Evolutionary conservation across 2,329 filamentous ascomycete genomes (phyloP).

Genomic region (Fusarium citri): DNA sequence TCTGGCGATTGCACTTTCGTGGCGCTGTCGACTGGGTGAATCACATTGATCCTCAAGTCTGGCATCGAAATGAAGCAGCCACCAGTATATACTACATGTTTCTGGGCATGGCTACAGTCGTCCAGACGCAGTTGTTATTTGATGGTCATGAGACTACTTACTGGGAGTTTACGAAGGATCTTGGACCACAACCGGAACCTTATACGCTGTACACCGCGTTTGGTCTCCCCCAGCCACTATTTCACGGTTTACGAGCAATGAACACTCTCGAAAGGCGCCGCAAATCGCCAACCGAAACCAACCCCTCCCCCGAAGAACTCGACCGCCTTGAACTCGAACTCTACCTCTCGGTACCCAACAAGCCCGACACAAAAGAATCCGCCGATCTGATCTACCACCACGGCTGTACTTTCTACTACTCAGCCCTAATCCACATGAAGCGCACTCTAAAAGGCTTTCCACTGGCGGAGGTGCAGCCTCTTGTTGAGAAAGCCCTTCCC

Average conservation of each 20-base stretch:
- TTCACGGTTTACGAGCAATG: conserved; percentile 40
- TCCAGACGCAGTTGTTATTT: conserved; percentile 38
- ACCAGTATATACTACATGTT: conserved; percentile 44
- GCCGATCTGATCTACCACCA: conserved; percentile 42
- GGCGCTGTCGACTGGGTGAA: conserved; percentile 45
- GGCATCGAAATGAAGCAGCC: conserved; percentile 39
- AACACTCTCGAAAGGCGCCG: conserved; percentile 34
- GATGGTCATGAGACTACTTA: conserved; percentile 28
- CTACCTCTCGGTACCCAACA: conserved; percentile 33
- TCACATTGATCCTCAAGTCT: conserved; percentile 43
- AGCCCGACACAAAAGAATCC: conserved; percentile 35
- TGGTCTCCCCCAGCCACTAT: conserved; percentile 38
- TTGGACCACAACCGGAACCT: conserved; percentile 37
- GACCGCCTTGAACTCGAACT: conserved; percentile 42
- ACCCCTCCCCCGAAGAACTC: conserved; percentile 21
- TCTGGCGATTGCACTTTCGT: conserved; percentile 43
- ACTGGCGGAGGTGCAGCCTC: conserved; percentile 37
- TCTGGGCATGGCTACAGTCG: conserved; percentile 39
- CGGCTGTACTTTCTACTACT: conserved; percentile 43
- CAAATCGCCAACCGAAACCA: conserved; percentile 3
- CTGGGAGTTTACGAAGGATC: conserved; percentile 40
- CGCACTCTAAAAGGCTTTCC: conserved; percentile 40
- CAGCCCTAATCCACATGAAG: conserved; percentile 43
- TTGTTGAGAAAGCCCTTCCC: conserved; percentile 40
- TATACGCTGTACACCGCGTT: conserved; percentile 34